Evolutionary conservation across 2,329 filamentous ascomycete genomes (phyloP), one percentile per base, ranked within the genome.

Genomic region (Decorospora gaudefroyi): DNA sequence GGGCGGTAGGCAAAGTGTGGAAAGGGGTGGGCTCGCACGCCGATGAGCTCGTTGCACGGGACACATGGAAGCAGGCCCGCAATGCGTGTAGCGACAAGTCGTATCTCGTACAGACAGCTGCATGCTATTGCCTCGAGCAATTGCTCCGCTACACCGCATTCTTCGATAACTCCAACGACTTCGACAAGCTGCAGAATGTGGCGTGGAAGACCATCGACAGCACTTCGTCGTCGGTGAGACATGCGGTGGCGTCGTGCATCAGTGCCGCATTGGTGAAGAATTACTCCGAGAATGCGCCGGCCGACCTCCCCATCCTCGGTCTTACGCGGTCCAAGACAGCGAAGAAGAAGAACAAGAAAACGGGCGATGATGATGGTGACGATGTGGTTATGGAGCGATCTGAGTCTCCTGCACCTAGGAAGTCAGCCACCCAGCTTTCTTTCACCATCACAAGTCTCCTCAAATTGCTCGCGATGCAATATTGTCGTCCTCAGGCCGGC

Each of bases 31-130:
- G 82, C 42, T 77, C 78, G 4, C 90, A 88, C 48, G 78, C 92
- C 60, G 93, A 99, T 59, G 93, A 99, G 70, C 77, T 76, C 41
- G 78, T 91, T 25, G 88, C 88, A n/a, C 84, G 90, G 62, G 91
- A 96, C 67, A 82, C 95, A 11, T 97, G 90, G 90, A 99, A 96
- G 71, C 88, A 92, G 67, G 86, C 85, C 17, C 84, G 93, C 51
- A 89, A 79, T 69, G 80, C 87, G 57, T 87, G 87, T 18, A 79
- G 78, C 47, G 95, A 99, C 70, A 97, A 93, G 71, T 88, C 90
- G 3, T 78, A 84, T 2, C 78, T 95, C 22, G 90, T 92, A 6
- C 83, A 96, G 66, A 80, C 86, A 11, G 82, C 84, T 43, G 87
- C 89, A 6, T 95, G 88, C 62, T 84, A 84, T 54, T 95, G 89